These are phyloP conservation scores for Ceratorhiza oryzae-sativae DNA, from an alignment of 1,284 basidiomycete species.

Conservation along the genomic window DNA sequence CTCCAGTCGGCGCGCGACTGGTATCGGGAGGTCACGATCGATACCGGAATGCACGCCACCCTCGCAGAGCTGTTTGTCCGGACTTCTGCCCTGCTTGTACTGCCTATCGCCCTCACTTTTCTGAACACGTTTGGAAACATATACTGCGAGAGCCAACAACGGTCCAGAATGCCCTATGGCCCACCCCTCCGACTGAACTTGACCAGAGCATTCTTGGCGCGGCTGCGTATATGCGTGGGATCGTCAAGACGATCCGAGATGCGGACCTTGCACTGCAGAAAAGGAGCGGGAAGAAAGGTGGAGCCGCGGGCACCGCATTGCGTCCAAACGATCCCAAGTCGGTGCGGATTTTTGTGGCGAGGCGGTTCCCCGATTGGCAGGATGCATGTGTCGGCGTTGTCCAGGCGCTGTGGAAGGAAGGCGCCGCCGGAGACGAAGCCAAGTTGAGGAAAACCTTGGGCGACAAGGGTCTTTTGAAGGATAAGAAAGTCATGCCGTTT, in stretches of 20 bases:
- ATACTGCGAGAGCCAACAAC: slow-evolving; percentile 78
- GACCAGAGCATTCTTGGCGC: slow-evolving; percentile 65
- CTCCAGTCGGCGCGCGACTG: slow-evolving; percentile 92
- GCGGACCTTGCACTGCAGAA: slow-evolving; percentile 82
- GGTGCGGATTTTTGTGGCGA: slow-evolving; percentile 89
- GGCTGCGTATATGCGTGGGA: slow-evolving; percentile 83
- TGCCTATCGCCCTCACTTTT: slow-evolving; percentile 93
- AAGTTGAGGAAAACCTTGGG: slow-evolving; percentile 76
- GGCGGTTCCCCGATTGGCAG: slow-evolving; percentile 94
- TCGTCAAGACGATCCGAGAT: slow-evolving; percentile 89
- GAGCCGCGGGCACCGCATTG: slow-evolving; percentile 62
- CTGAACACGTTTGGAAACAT: slow-evolving; percentile 88
- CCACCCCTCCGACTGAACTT: slow-evolving; percentile 55
- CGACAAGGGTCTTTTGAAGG: slow-evolving; percentile 87
- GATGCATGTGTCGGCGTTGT: slow-evolving; percentile 80
- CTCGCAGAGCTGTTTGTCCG: slow-evolving; percentile 82
- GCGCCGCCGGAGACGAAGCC: slow-evolving; percentile 81
- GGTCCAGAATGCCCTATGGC: slow-evolving; percentile 85
- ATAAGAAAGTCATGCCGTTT: slow-evolving; percentile 97
- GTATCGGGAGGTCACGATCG: slow-evolving; percentile 93
- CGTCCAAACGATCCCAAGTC: slow-evolving; percentile 87
- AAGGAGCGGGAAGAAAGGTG: slow-evolving; percentile 64
- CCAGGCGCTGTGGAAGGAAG: slow-evolving; percentile 68
- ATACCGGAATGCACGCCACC: slow-evolving; percentile 85
- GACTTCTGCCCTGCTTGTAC: slow-evolving; percentile 77